Evolutionary conservation across 805 yeast genomes (phyloP), one percentile per base, ranked within the genome.

Genomic region (Cyberlindnera maritima): DNA sequence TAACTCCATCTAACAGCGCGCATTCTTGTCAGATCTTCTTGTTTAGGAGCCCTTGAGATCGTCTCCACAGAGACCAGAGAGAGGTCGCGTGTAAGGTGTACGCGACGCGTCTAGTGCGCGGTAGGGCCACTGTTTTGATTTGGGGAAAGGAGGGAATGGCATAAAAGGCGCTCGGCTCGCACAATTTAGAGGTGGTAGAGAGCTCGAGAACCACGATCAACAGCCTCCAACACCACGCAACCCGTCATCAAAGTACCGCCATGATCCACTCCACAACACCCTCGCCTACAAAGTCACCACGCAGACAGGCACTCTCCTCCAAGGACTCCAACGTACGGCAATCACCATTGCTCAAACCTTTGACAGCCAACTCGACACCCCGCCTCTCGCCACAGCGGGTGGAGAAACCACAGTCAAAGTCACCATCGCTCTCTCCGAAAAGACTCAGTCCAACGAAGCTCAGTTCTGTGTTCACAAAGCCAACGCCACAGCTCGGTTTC

Each of bases 311-410:
- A 0, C 55, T 60, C 15, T 52, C 60, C 6, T 55, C 59, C 9
- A 60, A 58, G 41, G 64, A 60, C 41, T 26, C 52, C 48, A 60
- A 58, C 49, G 46, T 54, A 37, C 52, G 55, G 39, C 49, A 43
- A 23, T 39, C 53, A 10, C 49, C 47, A 4, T 11, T n/a, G 26
- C 44, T 43, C 26, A 43, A 44, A 39, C 44, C 49, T 9, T 48
- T 49, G 18, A 28, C 49, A n/a, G 41, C 36, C 17, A 26, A 28
- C 29, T 28, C 44, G 17, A 54, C 56, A 3, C 54, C 57, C 1
- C 54, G 49, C 20, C 51, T 46, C 32, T 54, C 54, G 6, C 54
- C 53, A 14, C 21, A 26, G 15, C 39, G 38, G 4, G 19, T 36
- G 8, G 31, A 11, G 43, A 29, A 40, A 28, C 17, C 15, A 17